Evolutionary conservation across 1,139 yeast genomes (phyloP).

Genomic region (Candida glucosophila): DNA sequence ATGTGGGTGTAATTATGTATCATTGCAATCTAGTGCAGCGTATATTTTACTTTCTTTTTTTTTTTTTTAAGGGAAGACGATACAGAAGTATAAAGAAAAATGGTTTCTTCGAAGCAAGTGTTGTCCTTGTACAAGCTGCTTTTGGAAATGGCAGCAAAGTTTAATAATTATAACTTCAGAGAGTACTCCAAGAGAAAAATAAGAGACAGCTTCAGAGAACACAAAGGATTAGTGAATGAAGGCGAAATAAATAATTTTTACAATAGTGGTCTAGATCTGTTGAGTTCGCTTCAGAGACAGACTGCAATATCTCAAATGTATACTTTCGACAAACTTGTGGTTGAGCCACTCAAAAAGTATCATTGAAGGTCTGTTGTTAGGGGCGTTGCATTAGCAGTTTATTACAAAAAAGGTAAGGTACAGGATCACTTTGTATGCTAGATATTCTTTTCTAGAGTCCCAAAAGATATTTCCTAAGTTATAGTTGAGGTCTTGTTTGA

Average conservation of each 20-base stretch:
- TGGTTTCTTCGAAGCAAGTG: constrained; percentile 34
- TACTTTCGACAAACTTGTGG: constrained; percentile 79
- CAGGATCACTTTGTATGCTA: too few relatives aligned
- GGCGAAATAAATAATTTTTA: constrained; percentile 39
- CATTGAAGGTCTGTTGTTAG: constrained; percentile 2
- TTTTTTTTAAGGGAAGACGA: too few relatives aligned
- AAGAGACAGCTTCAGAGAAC: constrained; percentile 53
- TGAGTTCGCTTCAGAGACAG: constrained; percentile 72
- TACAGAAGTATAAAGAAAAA: too few relatives aligned
- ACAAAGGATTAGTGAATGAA: constrained; percentile 38
- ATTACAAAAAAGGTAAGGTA: too few relatives aligned
- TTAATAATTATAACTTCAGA: constrained; percentile 84
- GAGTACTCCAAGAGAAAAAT: constrained; percentile 74
- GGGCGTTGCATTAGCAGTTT: too few relatives aligned
- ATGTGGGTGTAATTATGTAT: not conserved
- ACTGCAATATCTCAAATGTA: constrained; percentile 80
- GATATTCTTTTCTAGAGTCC: too few relatives aligned
- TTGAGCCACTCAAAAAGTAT: constrained; percentile 50
- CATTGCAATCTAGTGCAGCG: too few relatives aligned
- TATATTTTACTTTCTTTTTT: too few relatives aligned
- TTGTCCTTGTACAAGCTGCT: constrained; percentile 61
- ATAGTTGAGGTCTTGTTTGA: not conserved
- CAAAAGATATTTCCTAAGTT: too few relatives aligned
- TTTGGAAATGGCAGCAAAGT: constrained; percentile 56
- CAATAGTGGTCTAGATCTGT: constrained; percentile 49